Conservation (phyloP, 139 green algal species). For the Chlorella sp. region DNA sequence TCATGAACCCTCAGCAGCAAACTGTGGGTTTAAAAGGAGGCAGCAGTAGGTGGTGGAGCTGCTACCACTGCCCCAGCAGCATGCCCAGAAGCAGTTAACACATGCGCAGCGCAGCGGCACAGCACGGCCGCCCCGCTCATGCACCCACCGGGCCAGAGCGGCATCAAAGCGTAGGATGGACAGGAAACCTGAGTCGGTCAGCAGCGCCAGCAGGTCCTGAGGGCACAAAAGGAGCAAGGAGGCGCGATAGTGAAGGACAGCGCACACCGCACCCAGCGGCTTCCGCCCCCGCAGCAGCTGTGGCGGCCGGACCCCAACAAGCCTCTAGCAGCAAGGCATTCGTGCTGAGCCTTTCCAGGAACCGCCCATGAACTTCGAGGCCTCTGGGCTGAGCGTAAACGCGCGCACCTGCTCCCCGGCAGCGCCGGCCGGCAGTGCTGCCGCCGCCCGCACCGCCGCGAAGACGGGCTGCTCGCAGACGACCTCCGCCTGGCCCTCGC, state of each 20-base stretch:
- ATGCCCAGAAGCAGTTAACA: too few species aligned
- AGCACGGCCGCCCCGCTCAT: too few species aligned
- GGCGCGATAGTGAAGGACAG: not conserved
- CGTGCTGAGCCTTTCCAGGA: too few species aligned
- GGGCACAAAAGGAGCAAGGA: not conserved
- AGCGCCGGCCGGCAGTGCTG: not conserved
- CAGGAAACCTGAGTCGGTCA: constrained; percentile 15
- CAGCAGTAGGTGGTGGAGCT: not conserved
- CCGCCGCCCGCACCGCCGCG: not conserved
- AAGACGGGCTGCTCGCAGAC: constrained; percentile 25
- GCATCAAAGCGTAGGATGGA: constrained; percentile 19
- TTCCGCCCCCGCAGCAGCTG: not conserved
- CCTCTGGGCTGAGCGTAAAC: too few species aligned
- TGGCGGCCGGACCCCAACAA: not conserved
- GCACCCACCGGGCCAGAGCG: not conserved
- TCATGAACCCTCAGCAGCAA: too few species aligned
- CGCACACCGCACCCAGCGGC: not conserved
- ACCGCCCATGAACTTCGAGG: too few species aligned
- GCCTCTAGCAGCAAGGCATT: not conserved
- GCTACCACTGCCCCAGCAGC: not conserved
- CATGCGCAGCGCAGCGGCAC: too few species aligned
- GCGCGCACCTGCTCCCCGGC: not conserved
- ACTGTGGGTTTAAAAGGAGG: not conserved
- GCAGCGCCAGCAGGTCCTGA: constrained; percentile 25
- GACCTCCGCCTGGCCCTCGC: constrained; percentile 17